phyloP scores from a whole-genome alignment of 2,329 filamentous ascomycete species.

The Elsinoe fawcettii region DNA sequence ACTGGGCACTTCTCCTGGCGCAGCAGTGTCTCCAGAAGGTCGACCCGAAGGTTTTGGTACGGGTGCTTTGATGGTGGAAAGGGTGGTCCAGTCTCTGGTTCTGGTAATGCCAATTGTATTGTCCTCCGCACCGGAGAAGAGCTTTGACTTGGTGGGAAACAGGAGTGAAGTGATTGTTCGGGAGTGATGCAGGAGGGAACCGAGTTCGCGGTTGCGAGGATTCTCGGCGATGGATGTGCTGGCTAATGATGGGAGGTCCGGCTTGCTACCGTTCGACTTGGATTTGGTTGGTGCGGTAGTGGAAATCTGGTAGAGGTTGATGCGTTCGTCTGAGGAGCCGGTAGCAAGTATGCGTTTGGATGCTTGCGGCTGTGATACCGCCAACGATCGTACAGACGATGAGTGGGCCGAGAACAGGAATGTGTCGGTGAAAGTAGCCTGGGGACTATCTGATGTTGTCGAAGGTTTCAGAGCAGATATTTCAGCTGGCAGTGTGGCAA shows the following conservation, averaged over 20 bases:
- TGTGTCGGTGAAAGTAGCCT: constrained; percentile 71
- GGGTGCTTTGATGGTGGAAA: constrained; percentile 83
- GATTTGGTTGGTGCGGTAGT: constrained; percentile 46
- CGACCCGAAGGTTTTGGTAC: constrained; percentile 71
- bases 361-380: constrained; percentile 63
- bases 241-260: constrained; percentile 52
- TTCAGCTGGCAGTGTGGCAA: constrained; percentile 56
- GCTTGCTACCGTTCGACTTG: constrained; percentile 37
- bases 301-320: constrained; percentile 90
- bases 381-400: constrained; percentile 82
- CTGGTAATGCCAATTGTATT: constrained; percentile 82
- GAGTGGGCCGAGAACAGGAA: constrained; percentile 94
- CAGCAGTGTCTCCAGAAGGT: constrained; percentile 83
- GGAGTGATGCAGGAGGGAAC: constrained; percentile 77
- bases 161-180: constrained; percentile 70
- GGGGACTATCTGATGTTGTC: constrained; percentile 18
- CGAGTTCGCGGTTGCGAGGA: constrained; percentile 77
- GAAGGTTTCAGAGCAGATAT: constrained; percentile 22
- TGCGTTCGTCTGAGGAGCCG: constrained; percentile 84
- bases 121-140: constrained; percentile 83
- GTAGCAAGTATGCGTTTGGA: constrained; percentile 84
- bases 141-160: constrained; percentile 80
- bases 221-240: constrained; percentile 74
- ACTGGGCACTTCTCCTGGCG: constrained; percentile 69
- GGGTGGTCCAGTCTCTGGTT: constrained; percentile 79